Evolutionary conservation across 495 filamentous ascomycete species (phyloP), one percentile per base, ranked within the genome.

Genomic region (Penicillium paxilli): DNA sequence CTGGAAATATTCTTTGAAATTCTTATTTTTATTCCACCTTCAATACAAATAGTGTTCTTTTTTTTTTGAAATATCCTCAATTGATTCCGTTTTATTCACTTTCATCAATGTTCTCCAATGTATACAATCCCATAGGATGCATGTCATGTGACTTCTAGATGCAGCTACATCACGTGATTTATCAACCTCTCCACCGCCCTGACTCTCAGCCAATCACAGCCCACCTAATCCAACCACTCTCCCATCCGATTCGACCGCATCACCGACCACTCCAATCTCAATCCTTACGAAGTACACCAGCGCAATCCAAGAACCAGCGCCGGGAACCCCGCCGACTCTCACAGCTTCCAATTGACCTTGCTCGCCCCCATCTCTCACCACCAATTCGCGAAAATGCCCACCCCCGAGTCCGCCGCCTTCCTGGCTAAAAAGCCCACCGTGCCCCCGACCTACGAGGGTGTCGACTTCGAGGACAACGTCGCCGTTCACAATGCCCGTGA

Each of bases 381-480:
- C 14, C 17, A 47, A 55, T 21, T 19, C 44, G 41, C 38, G 67
- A 75, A 57, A 67, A 89, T 90, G 84, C 94, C 94, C 28, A 96
- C 91, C 41, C 90, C 95, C 67, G 93, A 98, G 74, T 98, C 94
- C 69, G 83, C 81, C 63, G 77, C 83, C 62, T 98, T 98, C 83
- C 85, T 94, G 67, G 90, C 91, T 62, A 90, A 90, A 72, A 98
- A 98, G 79, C 94, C 94, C 59, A 89, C 81, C 44, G 94, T 98
- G 45, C 83, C 93, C 30, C 90, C 94, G 16, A 93, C 90, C 59
- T 98, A 97, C 77, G 90, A 96, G 46, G 92, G 93, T 65, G 94
- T 98, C 71, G 92, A 98, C 80, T 98, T 88, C 81, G 86, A 95
- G 54, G 92, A 98, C 80, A 95, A 87, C 60, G 80, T 81, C 66